These are phyloP conservation scores for Arxiozyma slooffiae DNA, from an alignment of 1,139 yeast species.

Conservation along the genomic window DNA sequence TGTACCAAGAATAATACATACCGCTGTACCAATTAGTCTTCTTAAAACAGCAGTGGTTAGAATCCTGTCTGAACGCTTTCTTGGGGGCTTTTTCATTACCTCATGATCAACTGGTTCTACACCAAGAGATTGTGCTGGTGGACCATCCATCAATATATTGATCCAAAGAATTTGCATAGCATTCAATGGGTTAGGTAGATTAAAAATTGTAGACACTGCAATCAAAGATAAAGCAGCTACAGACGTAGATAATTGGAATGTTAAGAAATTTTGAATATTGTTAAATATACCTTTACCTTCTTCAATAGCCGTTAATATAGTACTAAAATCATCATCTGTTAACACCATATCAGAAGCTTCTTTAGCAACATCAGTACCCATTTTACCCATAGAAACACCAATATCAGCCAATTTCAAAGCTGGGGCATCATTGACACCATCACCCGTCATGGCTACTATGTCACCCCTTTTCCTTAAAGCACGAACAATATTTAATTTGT, in stretches of 20 bases:
- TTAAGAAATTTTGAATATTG: conserved; percentile 86
- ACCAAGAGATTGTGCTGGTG: conserved; percentile 95
- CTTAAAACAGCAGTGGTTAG: conserved; percentile 57
- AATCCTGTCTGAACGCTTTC: conserved; percentile 74
- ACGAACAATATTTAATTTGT: conserved; percentile 81
- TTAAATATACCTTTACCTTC: conserved; percentile 95
- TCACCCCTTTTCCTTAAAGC: conserved; percentile 90
- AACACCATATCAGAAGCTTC: conserved; percentile 98
- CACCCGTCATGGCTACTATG: conserved; percentile 98
- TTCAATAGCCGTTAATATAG: conserved; percentile 83
- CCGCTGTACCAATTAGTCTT: conserved; percentile 67
- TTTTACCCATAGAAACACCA: conserved; percentile 94
- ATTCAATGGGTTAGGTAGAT: conserved; percentile 89
- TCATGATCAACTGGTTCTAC: conserved; percentile 95
- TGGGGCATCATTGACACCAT: conserved; percentile 97
- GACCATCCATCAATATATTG: conserved; percentile 96
- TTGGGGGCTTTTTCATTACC: conserved; percentile 90
- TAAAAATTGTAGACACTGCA: conserved; percentile 77
- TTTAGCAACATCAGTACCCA: conserved; percentile 97
- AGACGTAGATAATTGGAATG: conserved; percentile 90
- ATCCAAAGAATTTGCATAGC: conserved; percentile 99
- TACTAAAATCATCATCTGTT: conserved; percentile 91
- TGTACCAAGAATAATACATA: conserved; percentile 69
- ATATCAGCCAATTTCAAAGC: conserved; percentile 93
- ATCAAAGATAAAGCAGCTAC: conserved; percentile 88